phyloP scores from a whole-genome alignment of 2,329 filamentous ascomycete genomes.

The Colletotrichum tanaceti region DNA sequence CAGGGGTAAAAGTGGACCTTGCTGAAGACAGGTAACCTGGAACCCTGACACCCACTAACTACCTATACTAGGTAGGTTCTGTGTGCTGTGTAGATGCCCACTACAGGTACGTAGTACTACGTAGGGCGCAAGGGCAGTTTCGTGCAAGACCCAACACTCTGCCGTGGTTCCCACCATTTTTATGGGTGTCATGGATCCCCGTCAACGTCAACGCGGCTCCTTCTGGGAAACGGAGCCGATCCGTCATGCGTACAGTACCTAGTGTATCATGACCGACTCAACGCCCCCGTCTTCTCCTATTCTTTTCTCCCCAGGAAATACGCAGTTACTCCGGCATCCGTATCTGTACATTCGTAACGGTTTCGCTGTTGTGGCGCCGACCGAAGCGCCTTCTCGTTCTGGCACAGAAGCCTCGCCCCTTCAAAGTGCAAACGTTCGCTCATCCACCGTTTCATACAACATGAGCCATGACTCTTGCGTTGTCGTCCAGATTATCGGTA shows the following conservation, averaged over 20 bases:
- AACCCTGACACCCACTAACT: constrained; percentile 15
- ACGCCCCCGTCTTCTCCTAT: constrained; percentile 10
- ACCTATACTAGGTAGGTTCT: too few species aligned
- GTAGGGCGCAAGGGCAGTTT: constrained; percentile 18
- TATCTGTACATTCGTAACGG: background rate
- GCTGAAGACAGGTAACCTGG: constrained; percentile 35
- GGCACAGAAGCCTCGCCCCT: background rate
- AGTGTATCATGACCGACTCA: constrained; percentile 12
- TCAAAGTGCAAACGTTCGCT: background rate
- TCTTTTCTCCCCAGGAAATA: constrained; percentile 7
- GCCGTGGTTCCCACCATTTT: constrained; percentile 8
- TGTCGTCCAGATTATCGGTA: constrained; percentile 1
- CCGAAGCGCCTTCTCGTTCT: constrained; percentile 6
- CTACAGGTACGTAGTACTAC: too few species aligned
- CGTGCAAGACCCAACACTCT: constrained; percentile 29
- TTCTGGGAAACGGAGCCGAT: constrained; percentile 35
- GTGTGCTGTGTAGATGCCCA: too few species aligned
- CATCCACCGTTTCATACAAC: background rate
- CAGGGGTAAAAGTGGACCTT: constrained; percentile 45
- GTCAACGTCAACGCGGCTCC: constrained; percentile 16
- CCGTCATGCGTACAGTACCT: constrained; percentile 34
- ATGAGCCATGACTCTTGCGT: background rate
- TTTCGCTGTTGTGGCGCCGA: constrained; percentile 21
- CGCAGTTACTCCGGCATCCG: constrained; percentile 15
- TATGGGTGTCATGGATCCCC: constrained; percentile 16